These are phyloP conservation scores for Yamadazyma trypodendri DNA, from an alignment of 1,139 yeast genomes.

Conservation along the genomic window DNA sequence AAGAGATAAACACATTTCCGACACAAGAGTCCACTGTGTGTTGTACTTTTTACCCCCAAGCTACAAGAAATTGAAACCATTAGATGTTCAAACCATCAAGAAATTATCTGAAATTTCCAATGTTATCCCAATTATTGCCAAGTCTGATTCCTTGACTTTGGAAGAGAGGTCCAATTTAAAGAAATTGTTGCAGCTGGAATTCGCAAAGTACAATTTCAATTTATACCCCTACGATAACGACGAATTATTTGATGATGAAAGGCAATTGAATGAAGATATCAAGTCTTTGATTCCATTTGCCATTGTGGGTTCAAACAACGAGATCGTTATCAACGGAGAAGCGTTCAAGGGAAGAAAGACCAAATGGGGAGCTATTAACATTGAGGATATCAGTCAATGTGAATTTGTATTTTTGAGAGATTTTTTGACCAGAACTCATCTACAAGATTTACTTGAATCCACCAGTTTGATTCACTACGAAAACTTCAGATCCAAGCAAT, in stretches of 20 bases:
- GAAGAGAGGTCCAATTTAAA: constrained; percentile 82
- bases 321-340: constrained; percentile 72
- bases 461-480: constrained; percentile 90
- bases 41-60: constrained; percentile 90
- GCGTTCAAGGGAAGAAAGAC: constrained; percentile 87
- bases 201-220: constrained; percentile 68
- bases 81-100: constrained; percentile 81
- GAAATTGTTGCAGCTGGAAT: constrained; percentile 72
- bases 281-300: constrained; percentile 90
- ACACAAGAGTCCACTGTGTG: constrained; percentile 94
- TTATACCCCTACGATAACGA: constrained; percentile 86
- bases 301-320: constrained; percentile 86
- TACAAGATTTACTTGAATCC: constrained; percentile 93
- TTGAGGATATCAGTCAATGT: constrained; percentile 92
- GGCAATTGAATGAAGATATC: constrained; percentile 73
- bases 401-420: constrained; percentile 93
- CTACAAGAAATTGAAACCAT: constrained; percentile 72
- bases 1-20: constrained; percentile 79
- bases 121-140: constrained; percentile 94
- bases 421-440: constrained; percentile 90
- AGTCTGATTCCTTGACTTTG: constrained; percentile 83
- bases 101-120: constrained; percentile 88
- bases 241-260: constrained; percentile 74
- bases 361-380: constrained; percentile 89
- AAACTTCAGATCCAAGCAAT: constrained; percentile 88